These are phyloP conservation scores for Lipomyces japonicus DNA, from an alignment of 805 yeast genomes.

Conservation along the genomic window DNA sequence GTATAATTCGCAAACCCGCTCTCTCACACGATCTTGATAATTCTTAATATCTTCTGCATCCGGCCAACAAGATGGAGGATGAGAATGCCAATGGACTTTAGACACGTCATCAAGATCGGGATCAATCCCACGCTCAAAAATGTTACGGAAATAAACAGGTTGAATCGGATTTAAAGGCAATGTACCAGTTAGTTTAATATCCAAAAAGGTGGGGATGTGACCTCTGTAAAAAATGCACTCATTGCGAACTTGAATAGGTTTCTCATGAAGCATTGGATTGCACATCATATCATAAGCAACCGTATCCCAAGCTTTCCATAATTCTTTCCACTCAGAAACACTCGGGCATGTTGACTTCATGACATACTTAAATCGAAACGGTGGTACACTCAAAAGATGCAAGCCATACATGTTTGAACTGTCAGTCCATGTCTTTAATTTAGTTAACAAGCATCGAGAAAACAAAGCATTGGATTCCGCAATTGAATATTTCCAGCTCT, in stretches of 20 bases:
- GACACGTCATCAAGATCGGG: constrained; percentile 30
- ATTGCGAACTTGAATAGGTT: constrained; percentile 29
- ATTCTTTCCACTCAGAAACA: constrained; percentile 20
- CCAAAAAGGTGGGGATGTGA: constrained; percentile 30
- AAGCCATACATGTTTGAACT: constrained; percentile 14
- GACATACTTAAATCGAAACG: background rate
- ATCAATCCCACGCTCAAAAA: constrained; percentile 31
- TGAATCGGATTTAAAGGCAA: constrained; percentile 5
- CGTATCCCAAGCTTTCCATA: constrained; percentile 29
- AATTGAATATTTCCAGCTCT: constrained; percentile 26
- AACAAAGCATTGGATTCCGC: constrained; percentile 13
- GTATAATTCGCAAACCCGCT: constrained; percentile 7
- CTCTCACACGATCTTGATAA: constrained; percentile 18
- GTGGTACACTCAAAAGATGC: constrained; percentile 16
- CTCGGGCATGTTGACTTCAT: constrained; percentile 10
- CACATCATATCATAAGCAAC: constrained; percentile 22
- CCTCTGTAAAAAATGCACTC: constrained; percentile 30
- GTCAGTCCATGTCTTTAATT: constrained; percentile 19
- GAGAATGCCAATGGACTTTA: constrained; percentile 29
- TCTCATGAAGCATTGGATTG: constrained; percentile 17
- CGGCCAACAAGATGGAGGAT: constrained; percentile 27
- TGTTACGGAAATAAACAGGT: constrained; percentile 14
- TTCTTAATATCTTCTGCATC: constrained; percentile 1
- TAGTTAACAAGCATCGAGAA: constrained; percentile 11
- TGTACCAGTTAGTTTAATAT: constrained; percentile 25